These are phyloP conservation scores for Xylariaceae sp. DNA, from an alignment of 2,329 filamentous ascomycete genomes.

Conservation along the genomic window DNA sequence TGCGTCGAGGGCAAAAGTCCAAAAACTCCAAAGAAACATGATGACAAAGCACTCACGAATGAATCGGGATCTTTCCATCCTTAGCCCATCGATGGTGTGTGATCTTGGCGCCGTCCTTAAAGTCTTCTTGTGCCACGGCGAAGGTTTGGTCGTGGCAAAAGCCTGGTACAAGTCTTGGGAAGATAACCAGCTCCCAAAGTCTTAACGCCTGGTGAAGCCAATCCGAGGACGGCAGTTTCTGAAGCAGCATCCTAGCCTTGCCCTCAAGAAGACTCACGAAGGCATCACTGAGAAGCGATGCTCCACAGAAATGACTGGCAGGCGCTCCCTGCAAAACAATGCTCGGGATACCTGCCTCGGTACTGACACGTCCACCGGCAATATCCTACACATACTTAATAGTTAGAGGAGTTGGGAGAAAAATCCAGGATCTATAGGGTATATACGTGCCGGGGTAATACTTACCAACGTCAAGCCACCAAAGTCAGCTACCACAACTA, in stretches of 20 bases:
- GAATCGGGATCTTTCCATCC: background rate
- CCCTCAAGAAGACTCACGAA: background rate
- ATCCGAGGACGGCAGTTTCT: background rate
- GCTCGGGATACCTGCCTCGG: background rate
- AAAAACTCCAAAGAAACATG: too few relatives aligned
- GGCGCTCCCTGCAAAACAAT: background rate
- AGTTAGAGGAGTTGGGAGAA: background rate
- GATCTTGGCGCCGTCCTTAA: background rate
- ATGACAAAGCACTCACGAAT: constrained; percentile 1
- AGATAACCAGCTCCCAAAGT: background rate
- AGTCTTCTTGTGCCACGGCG: background rate
- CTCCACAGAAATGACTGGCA: constrained; percentile 1
- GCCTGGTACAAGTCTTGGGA: background rate
- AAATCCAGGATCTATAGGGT: background rate
- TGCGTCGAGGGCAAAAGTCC: background rate
- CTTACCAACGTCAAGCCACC: constrained; percentile 5
- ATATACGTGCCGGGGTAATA: background rate
- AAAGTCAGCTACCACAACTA: constrained; percentile 2
- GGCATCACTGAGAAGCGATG: background rate
- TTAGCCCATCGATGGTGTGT: constrained; percentile 3
- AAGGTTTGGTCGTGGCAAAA: background rate
- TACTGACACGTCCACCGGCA: background rate
- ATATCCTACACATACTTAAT: constrained; percentile 7
- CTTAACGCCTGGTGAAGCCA: constrained; percentile 1
- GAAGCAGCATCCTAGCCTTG: constrained; percentile 1